Base-by-base conservation (phyloP, 805 yeast species). In the Monosporozyma unispora region DNA sequence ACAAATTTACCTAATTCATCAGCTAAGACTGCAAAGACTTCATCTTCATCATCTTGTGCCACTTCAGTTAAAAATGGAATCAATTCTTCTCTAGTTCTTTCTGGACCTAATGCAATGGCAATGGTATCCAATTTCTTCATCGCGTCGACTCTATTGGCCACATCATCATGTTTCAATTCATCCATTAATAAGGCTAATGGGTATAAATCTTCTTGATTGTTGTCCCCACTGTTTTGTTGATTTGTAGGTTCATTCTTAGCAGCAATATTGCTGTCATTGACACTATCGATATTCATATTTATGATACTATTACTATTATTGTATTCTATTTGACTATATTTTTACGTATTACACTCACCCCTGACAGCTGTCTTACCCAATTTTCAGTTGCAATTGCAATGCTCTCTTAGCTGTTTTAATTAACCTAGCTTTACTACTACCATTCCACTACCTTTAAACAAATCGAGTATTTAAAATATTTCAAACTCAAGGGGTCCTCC, bases 1-100 rank as follows among this genome's bases (percentile, higher is more conserved):
- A 89, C 81, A 66, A 93, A 91, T 50, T 79, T 78, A 45, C 95
- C 96, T 58, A 93, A 71, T 72, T 90, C 91, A 58, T 84, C 87
- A 3, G 97, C 97, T 54, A 95, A 76, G 19, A 89, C 91, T 1
- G 96, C 87, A 68, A 91, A 84, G 6, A 93, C 96, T 70, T 93
- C 99, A 68, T 93, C 99, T 70, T 93, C 99, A 66, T 95, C 99
- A 60, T 93, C 99, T 56, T 87, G 93, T 9, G 90, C 88, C 23
- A 84, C 93, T 48, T 74, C 78, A 57, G 83, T 87, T 53, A 93
- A 75, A 61, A 91, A 93, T 35, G 98, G 97, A 48, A 93, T 74
- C 62, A 93, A 76, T 66, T 93, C 99, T 44, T 77, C 77, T 52
- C 96, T 76, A 10, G 98, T 86, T 62, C 98, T 79, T 65, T 88